phyloP scores from a whole-genome alignment of 1,284 basidiomycete species.

The Sporisorium exsertum region DNA sequence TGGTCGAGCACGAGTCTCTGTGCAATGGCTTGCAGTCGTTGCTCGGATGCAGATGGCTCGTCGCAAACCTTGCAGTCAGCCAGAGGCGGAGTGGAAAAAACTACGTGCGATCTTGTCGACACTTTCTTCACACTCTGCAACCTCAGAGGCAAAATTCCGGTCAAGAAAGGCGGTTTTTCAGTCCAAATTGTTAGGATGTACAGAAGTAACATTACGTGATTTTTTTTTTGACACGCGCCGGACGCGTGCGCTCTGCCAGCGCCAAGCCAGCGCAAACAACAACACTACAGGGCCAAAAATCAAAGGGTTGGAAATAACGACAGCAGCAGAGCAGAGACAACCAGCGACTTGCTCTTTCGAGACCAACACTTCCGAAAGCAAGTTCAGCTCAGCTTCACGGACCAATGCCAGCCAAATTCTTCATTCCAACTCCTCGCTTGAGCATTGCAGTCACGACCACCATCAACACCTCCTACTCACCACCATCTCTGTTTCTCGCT shows the following conservation, averaged over 20 bases:
- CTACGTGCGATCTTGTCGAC: neutral
- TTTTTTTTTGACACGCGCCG: neutral
- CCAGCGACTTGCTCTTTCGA: neutral
- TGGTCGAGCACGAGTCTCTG: too few relatives aligned
- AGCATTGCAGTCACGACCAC: neutral
- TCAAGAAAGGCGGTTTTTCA: neutral
- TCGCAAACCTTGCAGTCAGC: neutral
- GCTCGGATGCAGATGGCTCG: neutral
- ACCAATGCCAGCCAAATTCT: neutral
- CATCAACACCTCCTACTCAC: neutral
- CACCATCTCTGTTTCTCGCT: neutral
- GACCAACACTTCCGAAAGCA: conserved; percentile 5
- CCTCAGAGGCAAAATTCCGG: neutral
- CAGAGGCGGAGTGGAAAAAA: neutral
- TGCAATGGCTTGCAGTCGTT: too few relatives aligned
- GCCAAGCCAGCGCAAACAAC: conserved; percentile 2
- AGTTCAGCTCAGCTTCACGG: neutral
- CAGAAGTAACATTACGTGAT: neutral
- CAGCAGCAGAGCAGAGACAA: neutral
- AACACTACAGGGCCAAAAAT: neutral
- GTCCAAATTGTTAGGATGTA: neutral
- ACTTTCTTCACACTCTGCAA: neutral
- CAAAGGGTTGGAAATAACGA: neutral
- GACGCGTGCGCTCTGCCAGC: conserved; percentile 9
- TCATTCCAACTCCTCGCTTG: neutral